These are phyloP conservation scores for Juncus inflexus DNA, from an alignment of 176 grass and related monocot species.

Conservation along the genomic window DNA sequence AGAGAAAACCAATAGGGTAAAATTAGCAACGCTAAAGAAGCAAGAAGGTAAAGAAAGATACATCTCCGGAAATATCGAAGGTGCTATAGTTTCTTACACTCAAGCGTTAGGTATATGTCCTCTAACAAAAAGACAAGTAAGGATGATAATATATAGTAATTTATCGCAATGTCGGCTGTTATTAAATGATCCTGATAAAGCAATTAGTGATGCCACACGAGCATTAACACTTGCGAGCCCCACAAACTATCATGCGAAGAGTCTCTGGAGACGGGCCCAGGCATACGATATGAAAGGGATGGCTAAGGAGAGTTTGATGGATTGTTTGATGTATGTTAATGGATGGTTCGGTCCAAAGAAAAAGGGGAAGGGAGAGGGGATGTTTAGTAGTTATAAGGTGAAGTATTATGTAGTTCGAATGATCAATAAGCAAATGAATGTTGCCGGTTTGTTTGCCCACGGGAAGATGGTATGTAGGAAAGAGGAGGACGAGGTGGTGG, in stretches of 20 bases:
- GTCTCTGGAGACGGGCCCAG: constrained; percentile 79
- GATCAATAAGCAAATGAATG: constrained; percentile 87
- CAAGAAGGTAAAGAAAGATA: constrained; percentile 62
- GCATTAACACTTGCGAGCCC: constrained; percentile 62
- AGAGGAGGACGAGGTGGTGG: not conserved
- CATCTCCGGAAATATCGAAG: constrained; percentile 46
- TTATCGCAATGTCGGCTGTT: constrained; percentile 58
- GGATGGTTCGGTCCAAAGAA: constrained; percentile 38
- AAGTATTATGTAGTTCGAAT: constrained; percentile 71
- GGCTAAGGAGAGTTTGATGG: constrained; percentile 93
- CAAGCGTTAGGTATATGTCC: constrained; percentile 68
- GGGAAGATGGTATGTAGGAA: constrained; percentile 2
- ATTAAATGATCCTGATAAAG: constrained; percentile 44
- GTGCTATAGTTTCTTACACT: constrained; percentile 45
- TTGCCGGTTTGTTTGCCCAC: constrained; percentile 51
- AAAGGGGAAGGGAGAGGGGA: not conserved
- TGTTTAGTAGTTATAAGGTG: constrained; percentile 26
- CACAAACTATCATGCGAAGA: constrained; percentile 59
- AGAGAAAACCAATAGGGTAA: constrained; percentile 29
- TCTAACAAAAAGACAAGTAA: constrained; percentile 37
- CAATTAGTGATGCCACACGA: constrained; percentile 76
- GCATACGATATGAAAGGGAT: constrained; percentile 91
- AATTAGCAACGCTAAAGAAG: constrained; percentile 54
- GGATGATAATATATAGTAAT: constrained; percentile 79
- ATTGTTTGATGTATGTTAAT: constrained; percentile 63